A percentile compares a stretch with the other conserved stretches of the same genome.
These are phyloP conservation scores for Capsicum rhomboideum DNA, from an alignment of 257 asterid species.

Conservation along the genomic window DNA sequence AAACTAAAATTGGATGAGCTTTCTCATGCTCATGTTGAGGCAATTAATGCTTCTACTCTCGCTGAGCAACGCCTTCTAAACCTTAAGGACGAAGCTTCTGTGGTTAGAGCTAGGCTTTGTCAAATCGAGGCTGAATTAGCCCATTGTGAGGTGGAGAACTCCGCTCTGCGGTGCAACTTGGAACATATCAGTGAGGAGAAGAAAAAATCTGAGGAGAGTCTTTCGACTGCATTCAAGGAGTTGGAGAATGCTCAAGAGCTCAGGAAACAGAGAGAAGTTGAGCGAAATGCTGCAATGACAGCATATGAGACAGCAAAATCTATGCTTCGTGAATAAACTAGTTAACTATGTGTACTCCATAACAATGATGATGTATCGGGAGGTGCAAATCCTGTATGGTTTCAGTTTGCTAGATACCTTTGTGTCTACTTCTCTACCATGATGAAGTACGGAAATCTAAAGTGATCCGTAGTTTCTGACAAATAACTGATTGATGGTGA, in stretches of 20 bases:
- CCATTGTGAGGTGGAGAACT: constrained; percentile 22
- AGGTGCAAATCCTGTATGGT: too few species aligned
- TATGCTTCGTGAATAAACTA: constrained; percentile 20
- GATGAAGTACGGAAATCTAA: too few species aligned
- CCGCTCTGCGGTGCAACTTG: constrained; percentile 6
- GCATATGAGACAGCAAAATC: constrained; percentile 30
- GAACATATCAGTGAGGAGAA: constrained; percentile 12
- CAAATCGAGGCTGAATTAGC: constrained; percentile 19
- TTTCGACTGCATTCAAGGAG: constrained; percentile 10
- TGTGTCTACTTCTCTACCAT: too few species aligned
- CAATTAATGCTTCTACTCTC: not conserved
- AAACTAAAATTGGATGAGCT: constrained; percentile 22
- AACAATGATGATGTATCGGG: too few species aligned
- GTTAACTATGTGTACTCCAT: not conserved
- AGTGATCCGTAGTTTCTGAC: too few species aligned
- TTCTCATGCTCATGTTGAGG: constrained; percentile 13
- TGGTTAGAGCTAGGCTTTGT: constrained; percentile 23
- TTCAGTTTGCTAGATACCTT: too few species aligned
- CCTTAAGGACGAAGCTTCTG: constrained; percentile 17
- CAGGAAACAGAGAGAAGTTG: constrained; percentile 21
- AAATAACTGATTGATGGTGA: too few species aligned
- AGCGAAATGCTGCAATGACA: constrained; percentile 29
- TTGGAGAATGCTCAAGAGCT: constrained; percentile 24
- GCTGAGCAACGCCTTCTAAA: not conserved
- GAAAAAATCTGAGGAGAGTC: constrained; percentile 17